These are phyloP conservation scores for Monilinia fructicola DNA, from an alignment of 2,329 filamentous ascomycete genomes.

Conservation along the genomic window DNA sequence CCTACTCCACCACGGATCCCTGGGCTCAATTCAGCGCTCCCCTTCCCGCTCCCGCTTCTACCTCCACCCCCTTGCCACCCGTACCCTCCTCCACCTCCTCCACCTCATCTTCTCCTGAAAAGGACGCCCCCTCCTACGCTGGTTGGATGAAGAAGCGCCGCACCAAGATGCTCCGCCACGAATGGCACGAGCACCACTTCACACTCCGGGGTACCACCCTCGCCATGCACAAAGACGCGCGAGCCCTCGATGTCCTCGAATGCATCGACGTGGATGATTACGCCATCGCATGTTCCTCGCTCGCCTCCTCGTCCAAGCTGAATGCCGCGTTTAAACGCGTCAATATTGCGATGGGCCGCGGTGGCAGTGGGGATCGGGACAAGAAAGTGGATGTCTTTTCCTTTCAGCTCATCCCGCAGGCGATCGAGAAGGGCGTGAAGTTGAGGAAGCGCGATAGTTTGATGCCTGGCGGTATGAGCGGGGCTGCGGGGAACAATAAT, in stretches of 20 bases:
- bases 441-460: constrained; percentile 47
- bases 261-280: constrained; percentile 88
- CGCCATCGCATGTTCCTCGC: constrained; percentile 77
- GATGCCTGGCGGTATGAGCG: constrained; percentile 25
- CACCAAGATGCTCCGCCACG: constrained; percentile 82
- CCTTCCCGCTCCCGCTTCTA: constrained; percentile 21
- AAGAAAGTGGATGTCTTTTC: constrained; percentile 67
- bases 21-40: constrained; percentile 22
- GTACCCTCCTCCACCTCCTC: constrained; percentile 25
- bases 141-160: constrained; percentile 95
- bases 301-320: constrained; percentile 73
- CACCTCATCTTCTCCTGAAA: constrained; percentile 34
- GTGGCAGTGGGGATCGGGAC: constrained; percentile 53
- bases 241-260: constrained; percentile 58
- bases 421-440: constrained; percentile 48
- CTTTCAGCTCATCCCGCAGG: constrained; percentile 76
- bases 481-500: constrained; percentile 50
- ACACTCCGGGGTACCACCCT: constrained; percentile 74
- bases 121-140: constrained; percentile 64
- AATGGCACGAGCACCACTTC: constrained; percentile 92
- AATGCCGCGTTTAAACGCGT: constrained; percentile 83
- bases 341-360: constrained; percentile 50
- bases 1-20: constrained; percentile 16
- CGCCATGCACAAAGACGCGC: constrained; percentile 70
- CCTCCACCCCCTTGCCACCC: constrained; percentile 29